phyloP scores from a whole-genome alignment of 2,329 filamentous ascomycete genomes.

The Penicillium sclerotiorum region DNA sequence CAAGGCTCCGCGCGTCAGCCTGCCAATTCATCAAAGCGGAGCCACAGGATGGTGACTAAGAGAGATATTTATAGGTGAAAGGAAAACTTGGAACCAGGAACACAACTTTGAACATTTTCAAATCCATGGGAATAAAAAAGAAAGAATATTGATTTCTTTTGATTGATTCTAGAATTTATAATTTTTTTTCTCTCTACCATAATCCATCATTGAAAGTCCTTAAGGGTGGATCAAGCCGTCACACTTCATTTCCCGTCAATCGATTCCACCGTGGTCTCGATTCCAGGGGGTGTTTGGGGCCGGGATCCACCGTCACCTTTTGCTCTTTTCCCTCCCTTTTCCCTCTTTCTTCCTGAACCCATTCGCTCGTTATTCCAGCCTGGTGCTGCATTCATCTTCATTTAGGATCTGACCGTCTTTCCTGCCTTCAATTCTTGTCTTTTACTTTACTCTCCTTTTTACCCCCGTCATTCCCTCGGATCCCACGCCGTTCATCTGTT shows the following conservation, averaged over 20 bases:
- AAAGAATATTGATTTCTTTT: too few relatives aligned
- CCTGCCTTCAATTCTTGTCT: conserved; percentile 13
- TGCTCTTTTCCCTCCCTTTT: conserved; percentile 8
- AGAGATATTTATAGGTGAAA: conserved; percentile 4
- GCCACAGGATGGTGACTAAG: conserved; percentile 5
- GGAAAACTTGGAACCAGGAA: not conserved
- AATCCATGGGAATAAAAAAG: too few relatives aligned
- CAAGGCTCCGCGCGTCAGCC: conserved; percentile 6
- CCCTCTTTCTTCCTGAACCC: conserved; percentile 15
- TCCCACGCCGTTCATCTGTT: conserved; percentile 6
- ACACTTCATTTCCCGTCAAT: conserved; percentile 2
- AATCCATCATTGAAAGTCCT: too few relatives aligned
- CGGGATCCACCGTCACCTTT: conserved; percentile 12
- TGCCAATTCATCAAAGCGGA: not conserved
- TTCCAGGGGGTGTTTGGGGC: conserved; percentile 8
- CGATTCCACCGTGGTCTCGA: conserved; percentile 3
- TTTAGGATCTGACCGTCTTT: not conserved
- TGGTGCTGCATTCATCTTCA: conserved; percentile 26
- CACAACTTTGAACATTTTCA: too few relatives aligned
- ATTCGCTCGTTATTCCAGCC: conserved; percentile 15
- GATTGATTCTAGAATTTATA: too few relatives aligned
- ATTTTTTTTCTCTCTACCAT: too few relatives aligned
- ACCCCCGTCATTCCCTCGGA: conserved; percentile 12
- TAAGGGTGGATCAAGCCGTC: conserved; percentile 1
- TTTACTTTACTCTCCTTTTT: conserved; percentile 14